Conservation (phyloP, 345 rosid genomes). For the Microcos paniculata region DNA sequence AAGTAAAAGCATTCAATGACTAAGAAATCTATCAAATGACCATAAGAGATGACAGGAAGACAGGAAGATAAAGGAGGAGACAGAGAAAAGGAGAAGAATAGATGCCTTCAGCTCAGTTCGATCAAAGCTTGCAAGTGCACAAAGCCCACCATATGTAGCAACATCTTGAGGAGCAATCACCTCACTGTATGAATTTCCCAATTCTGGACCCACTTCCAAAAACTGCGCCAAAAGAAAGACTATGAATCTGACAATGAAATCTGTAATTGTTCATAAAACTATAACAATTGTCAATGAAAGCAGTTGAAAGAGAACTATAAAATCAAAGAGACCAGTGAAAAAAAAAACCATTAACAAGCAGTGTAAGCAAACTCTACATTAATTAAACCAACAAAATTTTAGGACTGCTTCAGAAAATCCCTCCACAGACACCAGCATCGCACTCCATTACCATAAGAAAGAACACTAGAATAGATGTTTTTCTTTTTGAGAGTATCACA, state of each 20-base stretch:
- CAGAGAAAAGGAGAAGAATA: background rate
- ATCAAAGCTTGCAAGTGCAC: constrained; percentile 98
- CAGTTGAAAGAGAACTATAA: too few relatives aligned
- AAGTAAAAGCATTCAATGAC: constrained; percentile 28
- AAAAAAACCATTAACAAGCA: background rate
- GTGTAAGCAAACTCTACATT: background rate
- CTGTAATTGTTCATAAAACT: background rate
- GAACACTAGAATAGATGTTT: background rate
- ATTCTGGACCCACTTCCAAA: constrained; percentile 88
- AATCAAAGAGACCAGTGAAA: background rate
- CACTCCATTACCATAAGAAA: background rate
- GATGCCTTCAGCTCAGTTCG: constrained; percentile 89
- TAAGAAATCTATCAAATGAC: constrained; percentile 6
- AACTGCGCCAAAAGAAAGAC: constrained; percentile 49
- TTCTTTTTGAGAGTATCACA: background rate
- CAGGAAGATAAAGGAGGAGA: background rate
- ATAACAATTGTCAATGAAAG: background rate
- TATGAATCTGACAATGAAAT: background rate
- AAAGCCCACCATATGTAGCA: constrained; percentile 97
- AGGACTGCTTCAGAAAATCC: background rate
- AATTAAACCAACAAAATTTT: background rate
- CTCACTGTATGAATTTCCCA: constrained; percentile 79
- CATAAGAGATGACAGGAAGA: background rate
- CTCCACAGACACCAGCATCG: background rate
- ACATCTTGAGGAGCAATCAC: constrained; percentile 99